These are phyloP conservation scores for Rhizoclosmatium globosum DNA, from an alignment of 192 early-diverging fungal genomes.

Conservation along the genomic window DNA sequence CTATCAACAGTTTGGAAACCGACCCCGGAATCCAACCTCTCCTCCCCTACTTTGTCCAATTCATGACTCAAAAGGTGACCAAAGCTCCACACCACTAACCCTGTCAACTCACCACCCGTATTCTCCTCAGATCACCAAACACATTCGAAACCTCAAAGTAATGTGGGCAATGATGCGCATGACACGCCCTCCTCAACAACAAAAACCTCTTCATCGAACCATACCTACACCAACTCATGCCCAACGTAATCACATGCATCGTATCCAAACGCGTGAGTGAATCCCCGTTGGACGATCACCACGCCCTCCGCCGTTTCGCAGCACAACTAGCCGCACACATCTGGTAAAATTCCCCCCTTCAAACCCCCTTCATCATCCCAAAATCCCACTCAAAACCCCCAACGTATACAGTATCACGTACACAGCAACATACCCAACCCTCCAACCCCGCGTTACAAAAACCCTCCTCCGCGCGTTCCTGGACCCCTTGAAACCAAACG, in stretches of 20 bases:
- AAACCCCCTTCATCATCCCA: neutral
- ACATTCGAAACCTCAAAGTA: slow-evolving; percentile 75
- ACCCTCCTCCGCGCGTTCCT: slow-evolving; percentile 90
- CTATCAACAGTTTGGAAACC: slow-evolving; percentile 80
- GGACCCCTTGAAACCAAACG: slow-evolving; percentile 82
- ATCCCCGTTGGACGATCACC: slow-evolving; percentile 79
- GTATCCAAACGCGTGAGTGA: slow-evolving; percentile 85
- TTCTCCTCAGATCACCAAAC: slow-evolving; percentile 72
- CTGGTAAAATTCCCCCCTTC: slow-evolving; percentile 50
- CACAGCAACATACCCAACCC: slow-evolving; percentile 81
- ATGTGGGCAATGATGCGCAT: slow-evolving; percentile 82
- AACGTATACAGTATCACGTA: slow-evolving; percentile 53
- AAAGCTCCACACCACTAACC: neutral
- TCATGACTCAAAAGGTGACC: slow-evolving; percentile 81
- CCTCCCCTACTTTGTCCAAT: slow-evolving; percentile 94
- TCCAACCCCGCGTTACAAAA: slow-evolving; percentile 89
- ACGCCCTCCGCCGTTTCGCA: slow-evolving; percentile 79
- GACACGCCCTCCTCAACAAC: slow-evolving; percentile 84
- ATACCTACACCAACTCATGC: slow-evolving; percentile 96
- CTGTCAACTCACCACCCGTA: neutral
- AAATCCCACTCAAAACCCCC: no score
- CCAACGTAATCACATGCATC: slow-evolving; percentile 90
- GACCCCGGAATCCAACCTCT: slow-evolving; percentile 97
- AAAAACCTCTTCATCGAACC: slow-evolving; percentile 92
- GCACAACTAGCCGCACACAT: slow-evolving; percentile 78